Conservation (phyloP, 2,329 filamentous ascomycete species). For the Botrytis deweyae region DNA sequence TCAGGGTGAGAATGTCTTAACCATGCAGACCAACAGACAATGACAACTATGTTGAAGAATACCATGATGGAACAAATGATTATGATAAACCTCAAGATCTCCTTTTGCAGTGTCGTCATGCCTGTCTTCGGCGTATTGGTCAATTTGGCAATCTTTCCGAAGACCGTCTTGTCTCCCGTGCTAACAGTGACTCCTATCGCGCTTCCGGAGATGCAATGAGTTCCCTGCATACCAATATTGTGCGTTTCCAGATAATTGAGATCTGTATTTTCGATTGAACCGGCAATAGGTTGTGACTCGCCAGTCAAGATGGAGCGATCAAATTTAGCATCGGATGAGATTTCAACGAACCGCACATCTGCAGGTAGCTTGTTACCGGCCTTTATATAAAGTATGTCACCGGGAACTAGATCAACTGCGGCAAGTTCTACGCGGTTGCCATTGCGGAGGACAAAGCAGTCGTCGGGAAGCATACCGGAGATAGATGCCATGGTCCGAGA, state of each 20-base stretch:
- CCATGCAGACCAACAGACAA: conserved; percentile 70
- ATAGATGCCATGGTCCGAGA: conserved; percentile 75
- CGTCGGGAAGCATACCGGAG: conserved; percentile 72
- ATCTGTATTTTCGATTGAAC: conserved; percentile 62
- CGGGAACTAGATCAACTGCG: conserved; percentile 64
- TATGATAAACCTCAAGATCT: conserved; percentile 68
- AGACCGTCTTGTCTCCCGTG: conserved; percentile 70
- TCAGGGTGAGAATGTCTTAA: conserved; percentile 61
- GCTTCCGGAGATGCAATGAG: conserved; percentile 68
- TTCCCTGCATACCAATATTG: conserved; percentile 75
- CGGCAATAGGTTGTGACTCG: conserved; percentile 63
- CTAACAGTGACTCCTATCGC: conserved; percentile 67
- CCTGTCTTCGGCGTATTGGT: conserved; percentile 66
- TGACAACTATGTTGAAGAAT: conserved; percentile 60
- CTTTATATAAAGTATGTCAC: conserved; percentile 66
- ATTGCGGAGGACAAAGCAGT: conserved; percentile 63
- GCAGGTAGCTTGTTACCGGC: conserved; percentile 72
- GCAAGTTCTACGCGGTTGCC: conserved; percentile 49
- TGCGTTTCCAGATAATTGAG: conserved; percentile 73
- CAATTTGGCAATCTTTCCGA: conserved; percentile 70
- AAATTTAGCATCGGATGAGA: conserved; percentile 68
- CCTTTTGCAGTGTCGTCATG: conserved; percentile 67
- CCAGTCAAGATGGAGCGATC: conserved; percentile 73
- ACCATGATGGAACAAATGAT: conserved; percentile 68
- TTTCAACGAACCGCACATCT: conserved; percentile 67